phyloP scores from a whole-genome alignment of 441 rosid species.

The Jatropha multifida region DNA sequence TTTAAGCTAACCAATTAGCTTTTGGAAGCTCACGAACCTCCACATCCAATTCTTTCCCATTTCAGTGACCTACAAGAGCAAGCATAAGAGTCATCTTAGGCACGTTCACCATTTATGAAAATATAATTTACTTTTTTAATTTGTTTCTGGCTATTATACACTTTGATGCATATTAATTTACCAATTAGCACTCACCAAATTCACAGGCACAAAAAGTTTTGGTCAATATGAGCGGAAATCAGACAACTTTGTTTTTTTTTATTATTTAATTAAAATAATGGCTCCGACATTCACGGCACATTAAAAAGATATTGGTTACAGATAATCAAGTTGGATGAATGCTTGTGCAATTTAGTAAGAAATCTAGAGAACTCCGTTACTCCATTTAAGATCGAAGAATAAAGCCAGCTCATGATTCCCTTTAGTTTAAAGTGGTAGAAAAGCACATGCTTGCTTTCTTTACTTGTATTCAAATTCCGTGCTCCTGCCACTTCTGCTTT shows the following conservation, averaged over 20 bases:
- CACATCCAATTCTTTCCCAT: background rate
- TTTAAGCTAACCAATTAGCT: background rate
- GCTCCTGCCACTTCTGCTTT: background rate
- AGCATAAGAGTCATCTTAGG: background rate
- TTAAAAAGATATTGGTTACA: background rate
- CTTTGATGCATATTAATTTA: background rate
- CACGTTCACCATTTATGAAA: too few relatives aligned
- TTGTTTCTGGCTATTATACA: too few relatives aligned
- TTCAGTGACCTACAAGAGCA: background rate
- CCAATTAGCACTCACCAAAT: background rate
- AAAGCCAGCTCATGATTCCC: conserved; percentile 47
- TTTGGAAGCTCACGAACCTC: background rate
- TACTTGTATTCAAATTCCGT: conserved; percentile 12
- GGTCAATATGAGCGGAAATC: conserved; percentile 23
- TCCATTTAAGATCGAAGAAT: conserved; percentile 23
- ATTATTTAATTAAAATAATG: background rate
- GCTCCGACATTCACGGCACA: conserved; percentile 30
- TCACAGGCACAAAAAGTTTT: conserved; percentile 1
- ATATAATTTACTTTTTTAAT: background rate
- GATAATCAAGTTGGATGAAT: conserved; percentile 7
- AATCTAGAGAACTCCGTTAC: conserved; percentile 24
- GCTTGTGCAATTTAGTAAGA: conserved; percentile 18
- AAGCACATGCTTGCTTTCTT: conserved; percentile 45
- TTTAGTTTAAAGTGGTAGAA: conserved; percentile 32
- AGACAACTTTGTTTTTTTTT: conserved; percentile 9